Conservation (phyloP, 192 early-diverging fungal species). For the Geranomyces michiganensis region DNA sequence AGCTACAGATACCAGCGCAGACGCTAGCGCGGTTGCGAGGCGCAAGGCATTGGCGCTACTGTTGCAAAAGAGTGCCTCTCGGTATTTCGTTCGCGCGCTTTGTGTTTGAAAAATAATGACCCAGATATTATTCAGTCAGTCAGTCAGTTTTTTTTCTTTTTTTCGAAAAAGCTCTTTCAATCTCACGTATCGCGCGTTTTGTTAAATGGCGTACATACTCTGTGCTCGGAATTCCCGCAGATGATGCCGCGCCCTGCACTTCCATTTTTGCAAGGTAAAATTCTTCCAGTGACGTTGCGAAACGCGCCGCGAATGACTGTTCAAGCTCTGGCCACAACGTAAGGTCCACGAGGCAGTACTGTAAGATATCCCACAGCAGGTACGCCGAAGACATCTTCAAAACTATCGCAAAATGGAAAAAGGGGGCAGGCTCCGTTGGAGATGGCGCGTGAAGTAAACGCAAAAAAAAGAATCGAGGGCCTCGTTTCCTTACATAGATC, state of each 20-base stretch:
- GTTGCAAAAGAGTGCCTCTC: not conserved
- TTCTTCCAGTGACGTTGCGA: not conserved
- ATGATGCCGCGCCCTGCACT: not conserved
- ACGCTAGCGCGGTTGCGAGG: too few species aligned
- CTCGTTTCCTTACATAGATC: constrained; percentile 5
- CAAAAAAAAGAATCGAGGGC: too few species aligned
- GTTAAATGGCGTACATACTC: not conserved
- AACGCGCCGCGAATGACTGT: not conserved
- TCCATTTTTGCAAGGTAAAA: not conserved
- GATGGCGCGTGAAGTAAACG: too few species aligned
- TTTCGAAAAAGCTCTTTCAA: too few species aligned
- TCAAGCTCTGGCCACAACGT: not conserved
- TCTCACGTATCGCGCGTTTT: too few species aligned
- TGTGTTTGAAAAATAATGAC: not conserved
- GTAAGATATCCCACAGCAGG: constrained; percentile 4
- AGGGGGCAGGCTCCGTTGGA: too few species aligned
- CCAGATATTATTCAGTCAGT: not conserved
- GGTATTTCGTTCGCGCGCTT: not conserved
- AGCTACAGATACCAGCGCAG: too few species aligned
- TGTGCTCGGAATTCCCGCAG: not conserved
- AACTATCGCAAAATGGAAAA: too few species aligned
- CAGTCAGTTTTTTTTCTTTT: not conserved
- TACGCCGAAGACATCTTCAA: not conserved
- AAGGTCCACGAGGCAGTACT: constrained; percentile 10
- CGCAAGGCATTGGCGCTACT: too few species aligned